phyloP scores from a whole-genome alignment of 495 filamentous ascomycete species.

The Penicillium goetzii region DNA sequence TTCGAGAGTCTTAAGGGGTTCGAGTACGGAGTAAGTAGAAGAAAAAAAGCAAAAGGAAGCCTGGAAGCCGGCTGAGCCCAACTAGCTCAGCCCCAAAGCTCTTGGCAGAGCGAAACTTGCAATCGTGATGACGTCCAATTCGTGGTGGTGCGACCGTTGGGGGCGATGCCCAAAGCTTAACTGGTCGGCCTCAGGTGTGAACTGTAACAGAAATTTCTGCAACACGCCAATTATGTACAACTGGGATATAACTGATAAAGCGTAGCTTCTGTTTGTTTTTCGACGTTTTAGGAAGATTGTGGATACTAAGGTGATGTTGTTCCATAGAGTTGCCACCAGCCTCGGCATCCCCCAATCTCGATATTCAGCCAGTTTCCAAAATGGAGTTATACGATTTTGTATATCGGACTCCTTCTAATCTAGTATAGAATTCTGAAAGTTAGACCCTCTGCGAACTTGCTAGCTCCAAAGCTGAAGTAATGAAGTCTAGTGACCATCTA shows the following conservation, averaged over 20 bases:
- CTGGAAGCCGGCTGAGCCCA: background rate
- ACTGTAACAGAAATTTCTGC: background rate
- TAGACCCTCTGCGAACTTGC: too few species aligned
- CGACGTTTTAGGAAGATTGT: too few species aligned
- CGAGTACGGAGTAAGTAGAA: background rate
- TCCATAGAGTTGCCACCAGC: too few species aligned
- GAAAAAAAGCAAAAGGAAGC: background rate
- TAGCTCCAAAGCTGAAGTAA: background rate
- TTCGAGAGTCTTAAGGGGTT: background rate
- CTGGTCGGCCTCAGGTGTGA: background rate
- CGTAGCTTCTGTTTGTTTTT: background rate
- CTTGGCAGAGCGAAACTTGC: slow-evolving; percentile 1
- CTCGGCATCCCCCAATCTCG: too few species aligned
- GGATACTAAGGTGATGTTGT: too few species aligned
- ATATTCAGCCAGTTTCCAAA: too few species aligned
- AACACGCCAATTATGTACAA: background rate
- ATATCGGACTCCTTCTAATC: too few species aligned
- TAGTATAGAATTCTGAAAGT: too few species aligned
- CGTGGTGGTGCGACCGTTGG: background rate
- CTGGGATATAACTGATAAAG: background rate
- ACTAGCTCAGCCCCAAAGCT: slow-evolving; percentile 5
- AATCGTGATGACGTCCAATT: background rate
- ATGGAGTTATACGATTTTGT: too few species aligned
- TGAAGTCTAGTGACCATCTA: background rate
- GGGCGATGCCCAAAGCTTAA: background rate